phyloP scores from a whole-genome alignment of 179 eudicot genomes.

The Amaranthus tricolor region DNA sequence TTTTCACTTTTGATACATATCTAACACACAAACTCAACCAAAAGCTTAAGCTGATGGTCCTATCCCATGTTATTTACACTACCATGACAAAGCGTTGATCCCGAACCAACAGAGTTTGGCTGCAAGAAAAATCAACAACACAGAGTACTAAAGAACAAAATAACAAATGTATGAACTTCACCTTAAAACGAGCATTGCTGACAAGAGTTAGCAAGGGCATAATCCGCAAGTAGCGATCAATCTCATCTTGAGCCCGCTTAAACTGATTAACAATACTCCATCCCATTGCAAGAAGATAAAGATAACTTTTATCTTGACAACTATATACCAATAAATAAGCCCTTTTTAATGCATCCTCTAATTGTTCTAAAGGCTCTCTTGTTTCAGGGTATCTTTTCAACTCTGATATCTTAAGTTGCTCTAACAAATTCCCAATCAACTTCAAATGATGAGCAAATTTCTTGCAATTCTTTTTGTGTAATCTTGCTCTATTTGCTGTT shows the following conservation, averaged over 20 bases:
- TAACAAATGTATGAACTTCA: not conserved
- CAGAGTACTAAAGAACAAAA: not conserved
- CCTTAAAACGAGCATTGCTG: conserved; percentile 27
- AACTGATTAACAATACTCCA: conserved; percentile 35
- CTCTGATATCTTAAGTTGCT: conserved; percentile 29
- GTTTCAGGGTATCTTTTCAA: conserved; percentile 33
- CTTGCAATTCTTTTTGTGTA: conserved; percentile 34
- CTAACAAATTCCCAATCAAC: conserved; percentile 33
- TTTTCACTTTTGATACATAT: no score
- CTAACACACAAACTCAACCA: no score
- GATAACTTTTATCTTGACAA: conserved; percentile 28
- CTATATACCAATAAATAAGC: conserved; percentile 29
- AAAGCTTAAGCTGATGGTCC: no score
- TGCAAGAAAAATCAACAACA: not conserved
- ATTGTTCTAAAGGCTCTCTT: conserved; percentile 30
- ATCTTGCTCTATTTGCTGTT: conserved; percentile 25
- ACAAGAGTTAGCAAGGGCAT: conserved; percentile 30
- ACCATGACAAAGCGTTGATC: no score
- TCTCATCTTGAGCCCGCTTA: conserved; percentile 30
- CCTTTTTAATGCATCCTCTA: conserved; percentile 32
- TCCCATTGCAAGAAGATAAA: conserved; percentile 33
- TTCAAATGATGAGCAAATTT: conserved; percentile 32
- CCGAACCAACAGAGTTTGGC: no score
- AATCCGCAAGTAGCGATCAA: conserved; percentile 28
- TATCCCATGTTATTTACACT: no score